Conservation (phyloP, 441 rosid genomes). For the Manihot esculenta region DNA sequence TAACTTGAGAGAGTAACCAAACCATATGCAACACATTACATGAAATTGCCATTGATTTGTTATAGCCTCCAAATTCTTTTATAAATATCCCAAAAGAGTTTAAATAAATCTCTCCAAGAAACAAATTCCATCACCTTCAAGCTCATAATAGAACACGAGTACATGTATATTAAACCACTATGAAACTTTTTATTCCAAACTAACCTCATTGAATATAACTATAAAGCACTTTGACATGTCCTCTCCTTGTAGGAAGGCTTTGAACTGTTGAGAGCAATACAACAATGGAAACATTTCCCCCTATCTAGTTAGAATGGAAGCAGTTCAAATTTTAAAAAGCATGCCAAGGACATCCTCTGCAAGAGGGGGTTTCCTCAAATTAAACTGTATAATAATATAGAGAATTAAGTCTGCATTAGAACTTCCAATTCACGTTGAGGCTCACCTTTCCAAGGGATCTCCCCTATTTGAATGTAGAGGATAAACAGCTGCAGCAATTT, state of each 20-base stretch:
- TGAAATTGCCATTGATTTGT: too few relatives aligned
- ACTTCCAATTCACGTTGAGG: conserved; percentile 9
- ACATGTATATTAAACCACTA: background rate
- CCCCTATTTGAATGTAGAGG: conserved; percentile 45
- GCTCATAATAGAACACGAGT: background rate
- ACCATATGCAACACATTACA: too few relatives aligned
- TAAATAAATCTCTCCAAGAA: background rate
- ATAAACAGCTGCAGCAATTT: conserved; percentile 69
- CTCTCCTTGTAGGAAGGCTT: background rate
- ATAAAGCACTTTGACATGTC: conserved; percentile 11
- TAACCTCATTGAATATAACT: conserved; percentile 15
- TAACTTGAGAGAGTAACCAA: too few relatives aligned
- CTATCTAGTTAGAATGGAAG: conserved; percentile 20
- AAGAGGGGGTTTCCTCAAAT: conserved; percentile 16
- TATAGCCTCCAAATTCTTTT: too few relatives aligned
- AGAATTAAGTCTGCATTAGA: conserved; percentile 5
- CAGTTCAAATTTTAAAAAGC: conserved; percentile 15
- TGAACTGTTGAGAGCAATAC: background rate
- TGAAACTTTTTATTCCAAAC: conserved; percentile 12
- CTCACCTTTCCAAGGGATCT: conserved; percentile 62
- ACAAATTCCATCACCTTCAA: background rate
- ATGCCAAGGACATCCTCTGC: conserved; percentile 20
- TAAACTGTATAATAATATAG: conserved; percentile 28
- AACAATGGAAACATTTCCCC: conserved; percentile 11
- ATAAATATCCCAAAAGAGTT: too few relatives aligned